A percentile compares a stretch with the other conserved stretches of the same genome.
Evolutionary conservation across 169 alveolate species (phyloP).

Genomic region (Plasmodium gonderi): DNA sequence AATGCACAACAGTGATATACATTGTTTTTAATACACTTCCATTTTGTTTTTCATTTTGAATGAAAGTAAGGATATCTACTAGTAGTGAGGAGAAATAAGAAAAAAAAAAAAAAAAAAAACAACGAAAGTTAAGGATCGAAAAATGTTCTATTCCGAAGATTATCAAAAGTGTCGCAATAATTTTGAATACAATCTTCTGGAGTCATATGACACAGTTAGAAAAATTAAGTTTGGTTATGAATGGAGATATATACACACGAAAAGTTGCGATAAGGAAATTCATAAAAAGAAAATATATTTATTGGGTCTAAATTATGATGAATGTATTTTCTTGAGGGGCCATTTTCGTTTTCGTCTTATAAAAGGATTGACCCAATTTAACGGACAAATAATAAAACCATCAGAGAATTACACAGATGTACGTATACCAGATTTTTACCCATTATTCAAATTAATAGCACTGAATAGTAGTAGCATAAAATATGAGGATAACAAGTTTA

Average conservation of each 20-base stretch:
- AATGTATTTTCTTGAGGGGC: constrained; percentile 53
- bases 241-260: constrained; percentile 17
- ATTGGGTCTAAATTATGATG: constrained; percentile 71
- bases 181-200: constrained; percentile 40
- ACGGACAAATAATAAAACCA: constrained; percentile 44
- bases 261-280: not conserved
- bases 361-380: constrained; percentile 45
- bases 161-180: constrained; percentile 1
- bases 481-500: constrained; percentile 21
- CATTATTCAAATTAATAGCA: constrained; percentile 26
- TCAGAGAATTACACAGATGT: constrained; percentile 44
- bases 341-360: constrained; percentile 63
- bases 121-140: too few species aligned
- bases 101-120: not conserved
- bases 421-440: constrained; percentile 41
- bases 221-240: constrained; percentile 3
- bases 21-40: too few species aligned
- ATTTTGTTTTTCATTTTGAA: too few species aligned
- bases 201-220: constrained; percentile 38
- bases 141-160: constrained; percentile 1
- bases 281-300: constrained; percentile 33
- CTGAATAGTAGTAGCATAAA: constrained; percentile 26
- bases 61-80: too few species aligned
- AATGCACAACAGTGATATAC: not conserved
- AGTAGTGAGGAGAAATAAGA: not conserved